These are phyloP conservation scores for Solanum neorickii DNA, from an alignment of 257 asterid genomes.

Conservation along the genomic window DNA sequence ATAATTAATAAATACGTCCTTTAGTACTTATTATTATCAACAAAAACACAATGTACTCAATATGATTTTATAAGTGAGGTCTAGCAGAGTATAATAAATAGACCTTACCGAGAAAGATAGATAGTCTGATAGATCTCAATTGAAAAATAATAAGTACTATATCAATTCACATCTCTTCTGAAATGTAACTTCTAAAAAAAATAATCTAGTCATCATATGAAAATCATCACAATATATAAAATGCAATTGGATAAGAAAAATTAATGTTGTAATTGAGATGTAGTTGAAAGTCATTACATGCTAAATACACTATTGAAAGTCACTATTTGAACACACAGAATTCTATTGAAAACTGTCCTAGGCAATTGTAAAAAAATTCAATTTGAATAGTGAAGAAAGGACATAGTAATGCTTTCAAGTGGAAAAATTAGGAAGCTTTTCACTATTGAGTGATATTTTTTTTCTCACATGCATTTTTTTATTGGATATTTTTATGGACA, in stretches of 20 bases:
- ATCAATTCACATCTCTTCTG: not conserved
- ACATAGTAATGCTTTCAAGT: too few species aligned
- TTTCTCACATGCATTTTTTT: too few species aligned
- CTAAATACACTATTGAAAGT: not conserved
- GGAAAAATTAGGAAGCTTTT: too few species aligned
- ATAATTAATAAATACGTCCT: not conserved
- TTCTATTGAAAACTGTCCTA: not conserved
- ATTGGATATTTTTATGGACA: too few species aligned
- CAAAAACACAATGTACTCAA: too few species aligned
- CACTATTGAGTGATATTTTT: too few species aligned
- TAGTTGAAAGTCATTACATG: not conserved
- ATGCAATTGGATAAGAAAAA: not conserved
- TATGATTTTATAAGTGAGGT: not conserved
- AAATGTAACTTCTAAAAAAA: not conserved
- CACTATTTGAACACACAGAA: not conserved
- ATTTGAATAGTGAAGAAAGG: too few species aligned
- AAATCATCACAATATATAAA: not conserved
- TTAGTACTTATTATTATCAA: not conserved
- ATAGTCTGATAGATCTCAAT: not conserved
- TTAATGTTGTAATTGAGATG: not conserved
- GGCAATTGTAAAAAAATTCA: not conserved
- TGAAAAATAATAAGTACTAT: not conserved
- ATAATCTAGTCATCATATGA: not conserved
- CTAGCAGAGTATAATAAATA: too few species aligned
- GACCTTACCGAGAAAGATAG: not conserved